Evolutionary conservation across 495 filamentous ascomycete species (phyloP), one percentile per base, ranked within the genome.

Genomic region (Aspergillus taichungensis): DNA sequence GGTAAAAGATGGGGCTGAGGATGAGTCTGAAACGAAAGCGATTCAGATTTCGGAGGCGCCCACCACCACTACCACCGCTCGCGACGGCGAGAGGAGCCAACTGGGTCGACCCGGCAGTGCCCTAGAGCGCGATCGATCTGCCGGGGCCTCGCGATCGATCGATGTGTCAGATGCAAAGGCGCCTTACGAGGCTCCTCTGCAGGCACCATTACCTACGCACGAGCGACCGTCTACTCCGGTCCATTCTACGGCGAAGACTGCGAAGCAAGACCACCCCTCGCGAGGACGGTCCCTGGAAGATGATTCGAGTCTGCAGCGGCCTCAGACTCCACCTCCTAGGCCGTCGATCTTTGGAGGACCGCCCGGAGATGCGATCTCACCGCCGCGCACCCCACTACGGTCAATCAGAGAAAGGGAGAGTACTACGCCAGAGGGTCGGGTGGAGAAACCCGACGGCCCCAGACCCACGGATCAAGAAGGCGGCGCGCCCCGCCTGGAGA

Each of bases 161-260:
- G 40, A 46, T 13, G 27, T 47, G 13, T 43, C 5, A 45, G 37
- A 6, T 30, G 13, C 33, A 6, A 42, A 24, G 8, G 53, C 52
- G 12, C 57, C 34, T 13, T 35, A 27, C 14, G 54, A 59, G 30
- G 35, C 28, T 1, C 55, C 52, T 28, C 27, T 56, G n/a, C 47
- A 54, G 34, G 53, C 53, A 11, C 47, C 53, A 24, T 45, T 47
- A 9, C 47, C 60, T 8, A 28, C 68, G 13, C 66, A 76, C 47
- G 75, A 78, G 37, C 64, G 69, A 35, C 68, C 74, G 4, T 76
- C 77, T 13, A 59, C 69, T 24, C 62, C 81, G 3, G 78, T 81
- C 49, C 55, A 68, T 30, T 72, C 75, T 9, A 75, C 77, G 4
- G 74, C 74, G 4, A 67, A 69, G n/a, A 65, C 57, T 7, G 13